Base-by-base conservation (phyloP, 495 filamentous ascomycete species). In the Friedmanniomyces endolithicus region DNA sequence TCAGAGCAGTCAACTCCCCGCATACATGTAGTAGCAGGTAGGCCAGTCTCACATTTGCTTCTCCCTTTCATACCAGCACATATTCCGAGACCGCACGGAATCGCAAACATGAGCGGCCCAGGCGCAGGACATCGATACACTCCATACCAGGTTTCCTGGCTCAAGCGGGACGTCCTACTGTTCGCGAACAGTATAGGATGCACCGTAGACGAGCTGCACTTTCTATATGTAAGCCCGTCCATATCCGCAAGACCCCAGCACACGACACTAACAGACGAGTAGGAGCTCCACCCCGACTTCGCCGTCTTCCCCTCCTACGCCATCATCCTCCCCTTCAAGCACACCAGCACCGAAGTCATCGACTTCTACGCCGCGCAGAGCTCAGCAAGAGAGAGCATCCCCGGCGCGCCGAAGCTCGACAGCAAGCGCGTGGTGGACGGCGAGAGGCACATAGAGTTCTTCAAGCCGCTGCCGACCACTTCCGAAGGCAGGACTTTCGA, bases 181-280 rank as follows among this genome's bases (percentile, higher is more conserved):
- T 94, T 94, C 66, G 88, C 88, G 34, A 84, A 87, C 69, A 87
- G 83, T 70, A 90, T 94, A 64, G 88, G 89, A 17, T 79, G 78
- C 66, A 89, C 81, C 48, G 75, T 76, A n/a, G 81, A 94, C 53
- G 88, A 94, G 73, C 76, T 94, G 60, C 88, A 94, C 61, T 94
- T 94, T 66, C 81, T 94, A 68, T 94, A 88, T 57, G 87, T 89
- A 73, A 34, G 78, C 33, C 16, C 11, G n/a, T 22, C 2, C 9
- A 31, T 31, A 9, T 9, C 27, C 27, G 12, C 16, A 27, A 3
- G 7, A 27, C 23, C 2, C 23, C 17, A 23, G 39, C 19, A 41
- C 19, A 41, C 19, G 39, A n/a, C 39, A n/a, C 19, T 41, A 7
- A 25, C n/a, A 6, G 29, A 35, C 47, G 34, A 25, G 7, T 34